Conservation (phyloP, 345 rosid species). For the thale cress (Arabidopsis thaliana) region DNA sequence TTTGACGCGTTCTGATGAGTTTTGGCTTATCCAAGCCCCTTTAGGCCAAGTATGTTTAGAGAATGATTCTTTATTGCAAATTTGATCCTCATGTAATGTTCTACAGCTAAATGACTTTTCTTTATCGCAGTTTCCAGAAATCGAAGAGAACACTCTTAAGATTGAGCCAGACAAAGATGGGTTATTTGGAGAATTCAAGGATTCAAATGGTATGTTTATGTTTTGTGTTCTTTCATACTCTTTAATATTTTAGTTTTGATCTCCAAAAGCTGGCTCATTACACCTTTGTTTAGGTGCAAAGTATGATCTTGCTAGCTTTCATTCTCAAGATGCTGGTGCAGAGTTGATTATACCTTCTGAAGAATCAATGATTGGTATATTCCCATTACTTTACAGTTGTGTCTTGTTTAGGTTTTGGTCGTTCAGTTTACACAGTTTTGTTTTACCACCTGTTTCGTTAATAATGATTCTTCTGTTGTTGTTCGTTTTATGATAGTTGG, state of each 20-base stretch:
- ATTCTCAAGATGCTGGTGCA: slow-evolving; percentile 59
- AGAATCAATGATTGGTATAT: slow-evolving; percentile 60
- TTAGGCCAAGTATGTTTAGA: slow-evolving; percentile 50
- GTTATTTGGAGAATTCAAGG: slow-evolving; percentile 59
- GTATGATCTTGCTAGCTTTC: slow-evolving; percentile 60
- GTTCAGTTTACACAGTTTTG: not conserved
- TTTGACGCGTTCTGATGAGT: slow-evolving; percentile 54
- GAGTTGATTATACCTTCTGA: slow-evolving; percentile 60
- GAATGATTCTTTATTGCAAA: not conserved
- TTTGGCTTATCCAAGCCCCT: slow-evolving; percentile 91
- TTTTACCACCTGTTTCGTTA: not conserved
- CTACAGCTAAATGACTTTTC: not conserved
- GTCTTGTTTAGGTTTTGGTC: not conserved
- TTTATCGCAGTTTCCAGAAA: slow-evolving; percentile 60
- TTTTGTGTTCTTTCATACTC: not conserved
- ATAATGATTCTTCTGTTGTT: not conserved
- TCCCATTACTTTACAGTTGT: not conserved
- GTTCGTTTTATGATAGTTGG: slow-evolving; percentile 53
- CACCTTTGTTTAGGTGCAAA: slow-evolving; percentile 55
- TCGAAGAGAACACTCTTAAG: slow-evolving; percentile 57
- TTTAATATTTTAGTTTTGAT: not conserved
- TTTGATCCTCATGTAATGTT: not conserved
- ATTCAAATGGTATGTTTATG: slow-evolving; percentile 56
- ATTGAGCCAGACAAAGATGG: slow-evolving; percentile 60
- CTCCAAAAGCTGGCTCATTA: not conserved